These are phyloP conservation scores for Amaranthus cruentus DNA, from an alignment of 148 eudicot genomes.

Conservation along the genomic window DNA sequence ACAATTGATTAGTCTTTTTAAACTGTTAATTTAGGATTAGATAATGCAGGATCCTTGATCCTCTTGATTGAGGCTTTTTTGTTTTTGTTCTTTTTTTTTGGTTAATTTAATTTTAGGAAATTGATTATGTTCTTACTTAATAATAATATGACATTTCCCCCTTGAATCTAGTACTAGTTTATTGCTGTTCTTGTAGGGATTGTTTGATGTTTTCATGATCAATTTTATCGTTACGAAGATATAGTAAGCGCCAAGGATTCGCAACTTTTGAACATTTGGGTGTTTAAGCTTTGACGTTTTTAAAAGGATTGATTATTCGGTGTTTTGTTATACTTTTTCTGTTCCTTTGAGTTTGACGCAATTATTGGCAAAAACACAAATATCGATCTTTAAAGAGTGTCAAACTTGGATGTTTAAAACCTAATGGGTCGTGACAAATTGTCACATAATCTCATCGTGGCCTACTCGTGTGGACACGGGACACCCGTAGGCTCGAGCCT, in stretches of 20 bases:
- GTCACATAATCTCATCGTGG: no score
- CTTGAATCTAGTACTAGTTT: not conserved
- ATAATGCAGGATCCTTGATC: conserved; percentile 1
- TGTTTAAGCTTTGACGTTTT: not conserved
- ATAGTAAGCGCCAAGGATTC: not conserved
- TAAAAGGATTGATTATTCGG: no score
- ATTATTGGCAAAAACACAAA: no score
- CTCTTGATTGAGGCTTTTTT: conserved; percentile 14
- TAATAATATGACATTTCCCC: conserved; percentile 8
- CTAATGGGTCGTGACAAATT: no score
- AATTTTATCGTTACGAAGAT: not conserved
- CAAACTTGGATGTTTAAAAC: no score
- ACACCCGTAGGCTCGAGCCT: no score
- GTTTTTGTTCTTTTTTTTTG: not conserved
- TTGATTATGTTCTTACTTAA: conserved; percentile 9
- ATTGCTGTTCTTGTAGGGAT: not conserved
- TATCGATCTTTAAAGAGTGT: no score
- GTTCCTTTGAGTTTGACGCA: no score
- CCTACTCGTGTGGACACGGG: no score
- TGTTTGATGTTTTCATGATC: not conserved
- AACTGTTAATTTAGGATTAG: conserved; percentile 15
- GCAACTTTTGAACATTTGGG: not conserved
- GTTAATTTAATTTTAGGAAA: not conserved
- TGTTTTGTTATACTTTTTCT: no score
- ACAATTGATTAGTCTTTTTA: conserved; percentile 12